Conservation (phyloP, 2,329 filamentous ascomycete genomes). For the Stagonosporopsis cucurbitacearum region DNA sequence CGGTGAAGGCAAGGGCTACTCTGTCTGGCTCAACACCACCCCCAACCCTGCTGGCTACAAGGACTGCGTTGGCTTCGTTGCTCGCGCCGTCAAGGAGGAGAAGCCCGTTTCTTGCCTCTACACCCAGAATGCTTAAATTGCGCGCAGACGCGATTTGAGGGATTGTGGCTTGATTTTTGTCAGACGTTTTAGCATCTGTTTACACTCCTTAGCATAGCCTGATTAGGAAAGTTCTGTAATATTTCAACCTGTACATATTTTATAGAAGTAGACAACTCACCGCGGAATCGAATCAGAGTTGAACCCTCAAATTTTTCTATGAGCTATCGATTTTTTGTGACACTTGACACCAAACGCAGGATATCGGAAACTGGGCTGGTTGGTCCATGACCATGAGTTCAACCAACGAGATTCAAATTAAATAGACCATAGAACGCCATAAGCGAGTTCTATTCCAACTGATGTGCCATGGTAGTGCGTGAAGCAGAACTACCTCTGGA, state of each 20-base stretch:
- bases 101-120: constrained; percentile 32
- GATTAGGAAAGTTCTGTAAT: not conserved
- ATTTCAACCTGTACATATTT: constrained; percentile 13
- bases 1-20: constrained; percentile 49
- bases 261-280: not conserved
- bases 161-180: not conserved
- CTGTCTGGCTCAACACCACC: constrained; percentile 32
- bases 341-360: too few species aligned
- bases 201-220: constrained; percentile 7
- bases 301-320: not conserved
- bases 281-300: not conserved
- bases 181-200: not conserved
- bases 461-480: not conserved
- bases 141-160: too few species aligned
- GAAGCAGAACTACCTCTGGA: not conserved
- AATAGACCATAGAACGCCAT: too few species aligned
- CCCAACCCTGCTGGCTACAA: constrained; percentile 37
- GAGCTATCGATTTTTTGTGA: not conserved
- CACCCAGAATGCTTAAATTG: constrained; percentile 8
- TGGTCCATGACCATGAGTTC: too few species aligned
- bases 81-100: constrained; percentile 30
- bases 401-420: too few species aligned
- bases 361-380: too few species aligned
- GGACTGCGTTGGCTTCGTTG: constrained; percentile 45
- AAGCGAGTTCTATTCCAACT: not conserved